Conservation (phyloP, 768 basidiomycete genomes). For the Serpula lacrymans region DNA sequence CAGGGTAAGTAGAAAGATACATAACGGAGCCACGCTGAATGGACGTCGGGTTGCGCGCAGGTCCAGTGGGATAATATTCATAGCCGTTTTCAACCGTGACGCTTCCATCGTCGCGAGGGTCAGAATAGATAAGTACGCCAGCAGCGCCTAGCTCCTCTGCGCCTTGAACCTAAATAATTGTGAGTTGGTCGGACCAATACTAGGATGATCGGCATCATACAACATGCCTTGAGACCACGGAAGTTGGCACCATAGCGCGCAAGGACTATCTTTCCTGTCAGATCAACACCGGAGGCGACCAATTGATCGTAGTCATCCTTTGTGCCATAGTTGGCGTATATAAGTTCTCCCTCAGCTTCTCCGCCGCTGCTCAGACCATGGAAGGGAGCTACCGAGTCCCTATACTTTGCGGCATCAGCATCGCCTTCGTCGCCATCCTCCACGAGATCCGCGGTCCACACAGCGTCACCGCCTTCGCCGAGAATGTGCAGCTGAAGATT, state of each 20-base stretch:
- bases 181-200: constrained; percentile 10
- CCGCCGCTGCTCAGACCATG: constrained; percentile 82
- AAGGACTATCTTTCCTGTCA: constrained; percentile 77
- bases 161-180: constrained; percentile 57
- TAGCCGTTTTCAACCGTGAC: constrained; percentile 78
- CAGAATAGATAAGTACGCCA: constrained; percentile 79
- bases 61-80: constrained; percentile 70
- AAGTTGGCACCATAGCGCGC: constrained; percentile 73
- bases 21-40: constrained; percentile 86
- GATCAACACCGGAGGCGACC: constrained; percentile 57
- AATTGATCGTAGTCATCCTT: constrained; percentile 71
- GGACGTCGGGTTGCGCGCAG: constrained; percentile 80
- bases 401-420: constrained; percentile 64
- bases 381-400: constrained; percentile 72
- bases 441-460: constrained; percentile 71
- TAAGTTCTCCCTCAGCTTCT: constrained; percentile 60
- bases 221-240: constrained; percentile 77
- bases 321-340: constrained; percentile 81
- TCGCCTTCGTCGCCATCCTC: constrained; percentile 73
- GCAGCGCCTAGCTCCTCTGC: constrained; percentile 81
- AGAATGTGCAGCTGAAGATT: constrained; percentile 67
- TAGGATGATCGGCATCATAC: constrained; percentile 8
- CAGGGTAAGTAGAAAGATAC: constrained; percentile 62
- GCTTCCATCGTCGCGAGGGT: constrained; percentile 81
- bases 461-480: constrained; percentile 45